Percentiles rank a stretch among this genome's conserved stretches.
These are phyloP conservation scores for Laetiporus sulphureus DNA, from an alignment of 1,284 basidiomycete genomes.

Conservation along the genomic window DNA sequence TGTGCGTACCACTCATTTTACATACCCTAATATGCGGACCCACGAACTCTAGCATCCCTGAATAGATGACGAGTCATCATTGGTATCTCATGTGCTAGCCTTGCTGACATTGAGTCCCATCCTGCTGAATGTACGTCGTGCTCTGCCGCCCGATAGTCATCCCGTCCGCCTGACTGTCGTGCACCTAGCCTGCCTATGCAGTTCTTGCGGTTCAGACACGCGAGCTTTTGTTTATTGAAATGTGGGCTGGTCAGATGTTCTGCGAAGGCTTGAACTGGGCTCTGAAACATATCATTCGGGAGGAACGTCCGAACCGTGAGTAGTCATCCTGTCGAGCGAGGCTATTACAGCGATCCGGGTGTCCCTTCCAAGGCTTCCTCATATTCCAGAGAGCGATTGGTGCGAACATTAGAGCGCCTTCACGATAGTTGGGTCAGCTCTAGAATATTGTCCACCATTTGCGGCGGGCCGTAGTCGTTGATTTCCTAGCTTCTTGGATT, in stretches of 20 bases:
- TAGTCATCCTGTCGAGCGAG: too few relatives aligned
- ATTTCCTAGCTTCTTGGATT: too few relatives aligned
- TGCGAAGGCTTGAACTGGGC: conserved; percentile 70
- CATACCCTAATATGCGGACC: not conserved
- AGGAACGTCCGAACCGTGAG: conserved; percentile 65
- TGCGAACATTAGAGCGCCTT: too few relatives aligned
- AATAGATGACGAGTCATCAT: conserved; percentile 62
- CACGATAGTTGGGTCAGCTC: too few relatives aligned
- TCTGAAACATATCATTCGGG: conserved; percentile 62
- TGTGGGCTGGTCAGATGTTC: conserved; percentile 76
- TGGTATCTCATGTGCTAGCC: conserved; percentile 56
- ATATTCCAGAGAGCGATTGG: too few relatives aligned
- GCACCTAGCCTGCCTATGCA: conserved; percentile 68
- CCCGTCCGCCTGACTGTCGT: conserved; percentile 5
- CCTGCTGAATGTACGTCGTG: conserved; percentile 56
- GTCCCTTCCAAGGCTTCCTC: too few relatives aligned
- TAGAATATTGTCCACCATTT: too few relatives aligned
- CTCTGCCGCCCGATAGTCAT: not conserved
- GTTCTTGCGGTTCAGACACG: conserved; percentile 70
- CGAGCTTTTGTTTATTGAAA: conserved; percentile 72
- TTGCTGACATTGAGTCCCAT: conserved; percentile 72
- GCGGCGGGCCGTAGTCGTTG: too few relatives aligned
- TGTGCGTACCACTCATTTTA: conserved; percentile 36
- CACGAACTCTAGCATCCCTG: conserved; percentile 6
- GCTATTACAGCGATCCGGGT: too few relatives aligned